Evolutionary conservation across 1,139 yeast species (phyloP), one percentile per base, ranked within the genome.

Genomic region (Pneumocystis jirovecii): DNA sequence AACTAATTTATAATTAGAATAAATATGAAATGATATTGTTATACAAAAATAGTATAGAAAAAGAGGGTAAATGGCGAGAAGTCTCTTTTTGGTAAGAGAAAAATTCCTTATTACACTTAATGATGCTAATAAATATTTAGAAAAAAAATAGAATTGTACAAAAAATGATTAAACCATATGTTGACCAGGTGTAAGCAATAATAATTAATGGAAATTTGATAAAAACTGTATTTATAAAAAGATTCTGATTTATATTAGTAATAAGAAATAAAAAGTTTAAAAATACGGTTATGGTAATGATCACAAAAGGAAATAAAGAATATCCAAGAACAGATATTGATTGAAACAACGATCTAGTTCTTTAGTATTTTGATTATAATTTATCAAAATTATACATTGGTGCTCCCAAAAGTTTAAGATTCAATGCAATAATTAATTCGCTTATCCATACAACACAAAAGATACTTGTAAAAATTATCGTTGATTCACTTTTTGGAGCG

Each of bases 241-340:
- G 31, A 44, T 44, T 44, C 56, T 44, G 34, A 17, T 44, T 6
- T 19, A 44, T 44, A 19, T 44, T 44, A 44, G 25, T 44, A 21
- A 19, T 21, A 25, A 39, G 85, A 77, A 62, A 88, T 81, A n/a
- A 85, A 68, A 4, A 84, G 66, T 5, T 87, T 85, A 0, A 90
- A 19, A 17, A 21, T 44, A 44, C 29, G 1, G 19, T 19, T 44
- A 44, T 44, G 25, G 56, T 44, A 21, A 19, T 89, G 10, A 86
- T 71, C 3, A 86, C 82, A 59, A 89, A 79, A 1, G 96, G 96
- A 75, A 89, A 88, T 74, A 87, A 76, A 21, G 91, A 85, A 76
- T 89, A 89, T 1, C 96, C 95, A 1, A 88, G 82, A 37, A 91
- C 88, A 71, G 90, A 85, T 65, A 89, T 79, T 39, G 95, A 91